Conservation (phyloP, 1,284 basidiomycete genomes). For the Limonomyces culmigenus region DNA sequence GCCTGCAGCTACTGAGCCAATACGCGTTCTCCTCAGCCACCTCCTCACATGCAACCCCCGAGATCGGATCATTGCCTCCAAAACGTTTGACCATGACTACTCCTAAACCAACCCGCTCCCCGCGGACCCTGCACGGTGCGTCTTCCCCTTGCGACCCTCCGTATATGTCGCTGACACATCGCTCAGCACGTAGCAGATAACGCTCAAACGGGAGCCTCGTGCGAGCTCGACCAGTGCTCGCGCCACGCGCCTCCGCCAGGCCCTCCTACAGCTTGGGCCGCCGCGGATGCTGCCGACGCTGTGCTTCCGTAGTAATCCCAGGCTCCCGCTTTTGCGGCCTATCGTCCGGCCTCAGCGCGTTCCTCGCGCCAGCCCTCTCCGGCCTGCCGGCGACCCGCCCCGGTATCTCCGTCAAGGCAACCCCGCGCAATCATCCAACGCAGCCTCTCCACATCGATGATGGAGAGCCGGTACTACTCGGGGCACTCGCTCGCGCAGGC, state of each 20-base stretch:
- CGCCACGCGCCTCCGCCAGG: no score
- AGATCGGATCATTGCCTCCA: constrained; percentile 77
- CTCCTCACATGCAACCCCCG: constrained; percentile 84
- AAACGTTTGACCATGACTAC: constrained; percentile 82
- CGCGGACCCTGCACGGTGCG: constrained; percentile 69
- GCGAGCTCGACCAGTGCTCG: constrained; percentile 67
- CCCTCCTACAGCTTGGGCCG: no score
- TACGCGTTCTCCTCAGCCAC: constrained; percentile 83
- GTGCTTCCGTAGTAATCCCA: no score
- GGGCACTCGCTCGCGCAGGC: constrained; percentile 19
- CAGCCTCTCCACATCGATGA: constrained; percentile 15
- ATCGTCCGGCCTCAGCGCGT: constrained; percentile 3
- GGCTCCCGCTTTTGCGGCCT: constrained; percentile 1
- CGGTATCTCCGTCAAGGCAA: constrained; percentile 8
- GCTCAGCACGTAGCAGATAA: constrained; percentile 19
- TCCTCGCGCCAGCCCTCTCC: constrained; percentile 9
- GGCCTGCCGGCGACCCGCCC: constrained; percentile 11
- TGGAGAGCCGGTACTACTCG: constrained; percentile 31
- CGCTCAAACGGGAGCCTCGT: constrained; percentile 65
- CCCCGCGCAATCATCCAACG: constrained; percentile 2
- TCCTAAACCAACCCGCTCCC: constrained; percentile 82
- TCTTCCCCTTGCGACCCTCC: constrained; percentile 7
- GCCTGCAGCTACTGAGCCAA: constrained; percentile 45
- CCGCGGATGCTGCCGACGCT: no score
- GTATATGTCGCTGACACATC: no score